Evolutionary conservation across 164 flowering plant genomes (phyloP), one percentile per base, ranked within the genome.

Genomic region (Paratinospora sagittata): DNA sequence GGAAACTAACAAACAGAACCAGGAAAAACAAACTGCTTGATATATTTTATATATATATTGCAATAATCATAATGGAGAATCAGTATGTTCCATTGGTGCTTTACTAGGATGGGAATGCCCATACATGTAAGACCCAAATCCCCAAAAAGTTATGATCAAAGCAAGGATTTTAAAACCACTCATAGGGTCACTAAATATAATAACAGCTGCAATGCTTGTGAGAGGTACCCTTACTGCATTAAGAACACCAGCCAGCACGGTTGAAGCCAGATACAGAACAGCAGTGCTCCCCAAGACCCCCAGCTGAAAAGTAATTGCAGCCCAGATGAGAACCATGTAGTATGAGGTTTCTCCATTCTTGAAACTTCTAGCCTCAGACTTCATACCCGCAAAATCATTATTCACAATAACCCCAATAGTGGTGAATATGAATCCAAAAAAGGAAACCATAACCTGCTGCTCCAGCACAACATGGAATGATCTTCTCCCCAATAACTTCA

Each of bases 391-490:
- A 63, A 94, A 92, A 73, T 87, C 96, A 1, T 71, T 74, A 60
- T 78, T 87, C 41, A 84, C 81, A 14, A 85, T n/a, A 4, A 90
- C 74, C 26, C 98, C 96, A 37, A 90, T 74, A 0, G 93, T 88
- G 12, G 97, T 92, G 55, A 94, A 90, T 6, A 83, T 24, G 68
- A 90, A 94, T 0, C 83, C 97, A 43, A 90, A 81, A 0, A 90
- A 72, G 0, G 97, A 90, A 52, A 94, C 98, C 93, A 87, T 84
- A 64, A 88, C 86, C 79, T 94, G 98, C 75, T 94, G 98, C 85
- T 94, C 98, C 72, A 94, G 76, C 11, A 90, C 97, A 60, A 90
- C 98, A 77, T 86, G 97, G 79, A 92, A 94, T 24, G 95, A 90
- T 71, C 85, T 80, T 75, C 87, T 84, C 2, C 97, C 97, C 14